Base-by-base conservation (phyloP, 306 rosid species). In the Myrica gale region DNA sequence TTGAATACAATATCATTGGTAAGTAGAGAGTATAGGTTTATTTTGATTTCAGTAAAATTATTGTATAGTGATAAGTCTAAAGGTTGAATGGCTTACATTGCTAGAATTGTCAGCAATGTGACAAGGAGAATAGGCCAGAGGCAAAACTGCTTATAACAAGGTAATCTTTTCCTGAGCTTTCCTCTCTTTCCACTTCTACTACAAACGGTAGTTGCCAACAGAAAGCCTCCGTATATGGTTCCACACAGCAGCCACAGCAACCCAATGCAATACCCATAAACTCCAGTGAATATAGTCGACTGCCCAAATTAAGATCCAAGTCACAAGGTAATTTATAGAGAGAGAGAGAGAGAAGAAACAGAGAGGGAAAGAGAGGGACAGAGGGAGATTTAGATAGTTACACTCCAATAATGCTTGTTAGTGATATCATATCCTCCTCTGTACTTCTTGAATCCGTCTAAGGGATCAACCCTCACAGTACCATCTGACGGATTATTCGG, bases 401-500 rank as follows among this genome's bases (percentile, higher is more conserved):
- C 97, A 85, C 86, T 78, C 96, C 93, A 92, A 86, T 92, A 92
- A 45, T 92, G 93, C 85, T 79, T 86, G 81, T 85, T 89, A 78
- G 90, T 82, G 81, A 92, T 79, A 82, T 83, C 77, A 79, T 80
- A 90, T 43, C 93, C 93, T 83, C 92, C 92, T 82, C 87, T 90
- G 65, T 90, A 90, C 69, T 83, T 87, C 44, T 82, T 86, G 48
- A 90, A 89, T 53, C 77, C 32, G 67, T 90, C 72, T 20, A 79
- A 63, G 74, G 96, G 97, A 79, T 90, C 96, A 55, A 79, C 86
- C 72, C 96, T 92, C 17, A 79, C 80, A 12, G 91, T 89, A 8
- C 79, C 73, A 53, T 88, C 87, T 6, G 42, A 7, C 32, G 71
- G 78, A 26, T 7, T 58, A 39, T 63, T 48, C 44, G 82, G 32